A percentile compares a stretch with the other conserved stretches of the same genome.
phyloP scores from a whole-genome alignment of 768 basidiomycete genomes.

The Pleurotus giganteus region DNA sequence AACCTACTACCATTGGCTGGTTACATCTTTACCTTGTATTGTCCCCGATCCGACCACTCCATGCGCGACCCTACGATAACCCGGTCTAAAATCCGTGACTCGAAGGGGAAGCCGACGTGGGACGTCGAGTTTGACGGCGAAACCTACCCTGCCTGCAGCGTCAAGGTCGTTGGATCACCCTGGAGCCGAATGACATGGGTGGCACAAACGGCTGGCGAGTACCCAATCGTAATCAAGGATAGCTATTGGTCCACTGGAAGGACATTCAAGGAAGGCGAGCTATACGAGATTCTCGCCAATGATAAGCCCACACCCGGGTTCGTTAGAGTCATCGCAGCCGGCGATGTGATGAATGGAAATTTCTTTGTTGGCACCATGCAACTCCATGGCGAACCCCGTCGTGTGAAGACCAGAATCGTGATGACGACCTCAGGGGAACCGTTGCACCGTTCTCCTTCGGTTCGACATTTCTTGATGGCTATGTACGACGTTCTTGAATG shows the following conservation, averaged over 20 bases:
- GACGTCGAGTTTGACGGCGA: background rate
- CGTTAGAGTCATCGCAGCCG: background rate
- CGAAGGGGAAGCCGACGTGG: background rate
- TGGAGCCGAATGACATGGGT: conserved; percentile 6
- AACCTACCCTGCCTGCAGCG: background rate
- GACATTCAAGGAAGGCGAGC: background rate
- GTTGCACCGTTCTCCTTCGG: background rate
- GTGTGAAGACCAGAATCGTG: conserved; percentile 6
- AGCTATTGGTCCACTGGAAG: background rate
- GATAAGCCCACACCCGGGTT: conserved; percentile 1
- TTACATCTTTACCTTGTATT: conserved; percentile 2
- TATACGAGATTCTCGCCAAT: background rate
- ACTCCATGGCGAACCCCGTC: background rate
- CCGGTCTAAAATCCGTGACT: background rate
- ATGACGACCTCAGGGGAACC: conserved; percentile 8
- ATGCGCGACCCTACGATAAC: background rate
- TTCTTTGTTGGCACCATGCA: background rate
- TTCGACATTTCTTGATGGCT: conserved; percentile 6
- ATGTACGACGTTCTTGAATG: conserved; percentile 13
- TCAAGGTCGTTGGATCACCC: background rate
- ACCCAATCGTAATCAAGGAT: background rate
- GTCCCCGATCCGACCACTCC: background rate
- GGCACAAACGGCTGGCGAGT: background rate
- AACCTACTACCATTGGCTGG: too few relatives aligned
- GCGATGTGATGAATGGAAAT: background rate